Base-by-base conservation (phyloP, 1,284 basidiomycete genomes). In the Ganoderma multipileum region DNA sequence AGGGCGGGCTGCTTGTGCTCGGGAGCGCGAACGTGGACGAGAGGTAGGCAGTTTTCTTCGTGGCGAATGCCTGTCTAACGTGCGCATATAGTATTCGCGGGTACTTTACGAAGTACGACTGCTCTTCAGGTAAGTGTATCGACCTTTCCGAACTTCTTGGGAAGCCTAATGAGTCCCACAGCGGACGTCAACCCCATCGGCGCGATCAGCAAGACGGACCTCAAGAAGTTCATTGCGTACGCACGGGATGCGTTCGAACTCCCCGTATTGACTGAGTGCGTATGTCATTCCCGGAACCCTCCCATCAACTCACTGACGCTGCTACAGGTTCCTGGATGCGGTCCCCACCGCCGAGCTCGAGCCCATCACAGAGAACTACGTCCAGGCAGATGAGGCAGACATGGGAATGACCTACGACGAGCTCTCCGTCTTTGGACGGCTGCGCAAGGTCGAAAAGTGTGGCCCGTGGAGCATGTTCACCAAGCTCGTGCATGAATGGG, bases 401-500 rank as follows among this genome's bases (percentile, higher is more conserved):
- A 97, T 98, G 96, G 98, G 97, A 28, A 99, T 99, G 97, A 98
- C 97, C 1, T 99, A 99, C 79, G 95, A 99, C 76, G 97, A 99
- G 77, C 87, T 99, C 20, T 96, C 94, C 8, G 89, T 96, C 33
- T 98, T 97, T 76, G 98, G 97, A 38, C 86, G 96, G 41, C 85
- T 99, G 47, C 90, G 98, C 67, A 99, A 99, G 82, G 90, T 98
- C 39, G 95, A 97, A 76, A 99, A 99, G 82, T 97, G 95, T 76
- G 98, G 98, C 1, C 97, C 98, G 1, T 99, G 96, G 81, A 93
- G 93, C 83, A 98, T 94, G 87, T 99, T 97, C 79, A 95, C 93
- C 59, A 98, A 98, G 81, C 86, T 99, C 58, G 86, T 96, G 1
- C 92, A 95, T 72, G 93, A 98, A 79, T 99, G 97, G 97, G 95